phyloP scores from a whole-genome alignment of 225 moss, liverwort and hornwort genomes.

The Polytrichum formosum region DNA sequence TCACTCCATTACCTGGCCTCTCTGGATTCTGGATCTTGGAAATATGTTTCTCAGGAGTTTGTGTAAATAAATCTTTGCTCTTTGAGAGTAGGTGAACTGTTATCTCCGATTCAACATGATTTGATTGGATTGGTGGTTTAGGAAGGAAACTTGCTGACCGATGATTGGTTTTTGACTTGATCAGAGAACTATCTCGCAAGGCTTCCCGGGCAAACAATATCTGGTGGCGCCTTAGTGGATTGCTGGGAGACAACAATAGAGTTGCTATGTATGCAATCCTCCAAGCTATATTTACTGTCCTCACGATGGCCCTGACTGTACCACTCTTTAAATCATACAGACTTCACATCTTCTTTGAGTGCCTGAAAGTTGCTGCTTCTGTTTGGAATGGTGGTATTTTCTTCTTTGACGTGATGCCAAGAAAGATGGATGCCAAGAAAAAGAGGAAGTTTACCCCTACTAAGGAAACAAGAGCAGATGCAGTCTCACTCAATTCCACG shows the following conservation, averaged over 20 bases:
- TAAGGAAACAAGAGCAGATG: neutral
- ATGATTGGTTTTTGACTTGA: neutral
- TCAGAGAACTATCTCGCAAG: constrained; percentile 65
- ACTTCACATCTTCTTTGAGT: constrained; percentile 56
- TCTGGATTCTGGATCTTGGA: neutral
- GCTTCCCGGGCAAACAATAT: constrained; percentile 62
- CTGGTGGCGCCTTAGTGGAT: constrained; percentile 63
- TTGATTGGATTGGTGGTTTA: no score
- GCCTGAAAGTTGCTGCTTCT: constrained; percentile 57
- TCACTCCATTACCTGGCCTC: neutral
- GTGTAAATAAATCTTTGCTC: neutral
- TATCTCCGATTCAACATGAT: no score
- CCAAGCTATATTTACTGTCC: constrained; percentile 63
- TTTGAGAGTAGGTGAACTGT: neutral
- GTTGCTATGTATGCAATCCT: constrained; percentile 57
- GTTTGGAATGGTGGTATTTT: constrained; percentile 75
- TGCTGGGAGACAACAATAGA: constrained; percentile 53
- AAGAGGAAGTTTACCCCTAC: constrained; percentile 37
- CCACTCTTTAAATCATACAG: constrained; percentile 68
- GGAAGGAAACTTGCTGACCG: no score
- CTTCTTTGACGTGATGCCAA: constrained; percentile 70
- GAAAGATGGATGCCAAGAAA: constrained; percentile 55
- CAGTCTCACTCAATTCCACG: constrained; percentile 13
- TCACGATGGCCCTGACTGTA: constrained; percentile 63
- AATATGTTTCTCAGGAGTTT: neutral